A percentile compares a stretch with the other conserved stretches of the same genome.
Evolutionary conservation across 805 yeast species (phyloP).

Genomic region (Candida multigemmis): DNA sequence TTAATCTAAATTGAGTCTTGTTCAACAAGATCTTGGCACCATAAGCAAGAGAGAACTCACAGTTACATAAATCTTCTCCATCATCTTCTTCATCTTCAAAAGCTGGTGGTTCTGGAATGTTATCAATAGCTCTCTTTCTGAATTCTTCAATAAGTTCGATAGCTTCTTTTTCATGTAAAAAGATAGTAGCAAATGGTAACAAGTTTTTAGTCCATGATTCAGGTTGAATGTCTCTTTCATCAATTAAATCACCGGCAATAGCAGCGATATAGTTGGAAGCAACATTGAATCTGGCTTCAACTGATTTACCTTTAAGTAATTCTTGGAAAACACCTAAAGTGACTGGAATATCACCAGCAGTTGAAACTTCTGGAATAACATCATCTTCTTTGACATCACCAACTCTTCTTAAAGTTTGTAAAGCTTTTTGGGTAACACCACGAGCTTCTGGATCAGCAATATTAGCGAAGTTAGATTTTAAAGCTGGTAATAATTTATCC

Average conservation of each 20-base stretch:
- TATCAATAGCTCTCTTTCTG: constrained; percentile 94
- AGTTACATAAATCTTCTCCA: constrained; percentile 99
- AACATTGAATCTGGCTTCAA: constrained; percentile 68
- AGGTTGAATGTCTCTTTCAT: constrained; percentile 91
- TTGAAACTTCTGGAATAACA: constrained; percentile 90
- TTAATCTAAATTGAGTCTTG: constrained; percentile 98
- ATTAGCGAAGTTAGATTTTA: constrained; percentile 87
- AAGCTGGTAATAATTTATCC: constrained; percentile 90
- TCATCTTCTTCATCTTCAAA: constrained; percentile 97
- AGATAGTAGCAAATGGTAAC: constrained; percentile 91
- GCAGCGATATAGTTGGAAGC: constrained; percentile 83
- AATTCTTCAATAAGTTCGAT: constrained; percentile 80
- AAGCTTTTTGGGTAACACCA: constrained; percentile 94
- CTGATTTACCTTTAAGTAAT: constrained; percentile 59
- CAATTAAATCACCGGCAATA: constrained; percentile 97
- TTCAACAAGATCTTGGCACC: constrained; percentile 99
- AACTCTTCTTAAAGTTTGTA: constrained; percentile 96
- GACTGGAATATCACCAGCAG: constrained; percentile 94
- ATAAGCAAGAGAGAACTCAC: constrained; percentile 99
- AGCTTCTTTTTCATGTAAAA: constrained; percentile 89
- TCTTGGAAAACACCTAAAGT: constrained; percentile 75
- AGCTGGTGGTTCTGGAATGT: constrained; percentile 93
- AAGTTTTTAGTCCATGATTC: constrained; percentile 82
- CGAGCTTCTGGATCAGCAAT: constrained; percentile 99
- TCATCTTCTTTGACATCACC: constrained; percentile 93